phyloP scores from a whole-genome alignment of 2,329 filamentous ascomycete species.

The Cladosporium cucumerinum region DNA sequence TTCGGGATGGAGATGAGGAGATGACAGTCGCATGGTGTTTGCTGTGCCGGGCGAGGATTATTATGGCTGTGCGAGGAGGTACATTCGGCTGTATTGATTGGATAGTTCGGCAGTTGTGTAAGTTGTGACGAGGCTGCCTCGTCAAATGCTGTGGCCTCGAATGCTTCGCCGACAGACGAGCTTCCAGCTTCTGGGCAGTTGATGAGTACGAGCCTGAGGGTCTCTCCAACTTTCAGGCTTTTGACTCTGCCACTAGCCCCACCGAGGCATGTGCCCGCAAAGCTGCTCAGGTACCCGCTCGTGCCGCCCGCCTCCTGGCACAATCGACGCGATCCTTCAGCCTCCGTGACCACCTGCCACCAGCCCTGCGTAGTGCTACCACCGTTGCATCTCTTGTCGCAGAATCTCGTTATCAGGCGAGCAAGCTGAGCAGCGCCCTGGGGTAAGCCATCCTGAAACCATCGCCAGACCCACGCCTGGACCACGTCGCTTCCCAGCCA shows the following conservation, averaged over 20 bases:
- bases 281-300: not conserved
- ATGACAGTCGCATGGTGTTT: slow-evolving; percentile 4
- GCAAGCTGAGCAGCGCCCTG: not conserved
- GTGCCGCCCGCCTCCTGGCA: not conserved
- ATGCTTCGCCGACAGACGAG: no score
- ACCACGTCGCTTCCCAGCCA: slow-evolving; percentile 4
- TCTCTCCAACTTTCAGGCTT: not conserved
- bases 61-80: not conserved
- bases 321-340: not conserved
- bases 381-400: slow-evolving; percentile 7
- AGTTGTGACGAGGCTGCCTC: not conserved
- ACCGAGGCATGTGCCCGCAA: not conserved
- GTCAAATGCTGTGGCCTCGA: not conserved
- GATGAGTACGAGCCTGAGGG: not conserved
- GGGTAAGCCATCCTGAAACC: slow-evolving; percentile 1
- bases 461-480: not conserved
- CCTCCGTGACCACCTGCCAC: not conserved
- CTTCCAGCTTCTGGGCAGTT: not conserved
- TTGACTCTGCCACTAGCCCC: not conserved
- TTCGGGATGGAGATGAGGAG: not conserved
- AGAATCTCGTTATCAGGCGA: not conserved
- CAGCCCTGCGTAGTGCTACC: not conserved
- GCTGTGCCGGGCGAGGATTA: not conserved
- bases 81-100: not conserved
- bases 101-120: not conserved